Evolutionary conservation across 2,329 filamentous ascomycete genomes (phyloP).

Genomic region (Epichloe elymi): DNA sequence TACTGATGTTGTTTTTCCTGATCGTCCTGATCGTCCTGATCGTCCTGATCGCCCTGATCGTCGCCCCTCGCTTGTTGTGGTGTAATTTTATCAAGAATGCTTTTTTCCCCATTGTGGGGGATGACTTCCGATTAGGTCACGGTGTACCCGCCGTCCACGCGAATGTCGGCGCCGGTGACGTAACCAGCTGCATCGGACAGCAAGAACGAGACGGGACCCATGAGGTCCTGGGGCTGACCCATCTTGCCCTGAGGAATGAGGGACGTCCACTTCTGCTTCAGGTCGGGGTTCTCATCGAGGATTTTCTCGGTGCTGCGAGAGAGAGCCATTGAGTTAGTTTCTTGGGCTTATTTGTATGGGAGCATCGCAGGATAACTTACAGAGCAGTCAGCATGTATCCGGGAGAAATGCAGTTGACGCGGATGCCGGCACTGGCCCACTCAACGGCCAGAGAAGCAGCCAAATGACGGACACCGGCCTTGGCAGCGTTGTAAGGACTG

Average conservation of each 20-base stretch:
- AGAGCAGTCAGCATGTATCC: conserved; percentile 94
- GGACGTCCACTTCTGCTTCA: conserved; percentile 81
- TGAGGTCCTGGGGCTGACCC: conserved; percentile 81
- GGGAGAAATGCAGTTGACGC: conserved; percentile 89
- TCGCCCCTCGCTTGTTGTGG: not conserved
- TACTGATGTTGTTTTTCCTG: not conserved
- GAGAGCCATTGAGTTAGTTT: not conserved
- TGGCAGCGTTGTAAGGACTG: conserved; percentile 79
- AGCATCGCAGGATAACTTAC: conserved; percentile 37
- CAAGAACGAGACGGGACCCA: conserved; percentile 83
- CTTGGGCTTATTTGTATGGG: not conserved
- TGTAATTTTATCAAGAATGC: not conserved
- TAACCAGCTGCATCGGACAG: conserved; percentile 68
- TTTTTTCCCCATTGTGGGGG: too few species aligned
- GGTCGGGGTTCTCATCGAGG: conserved; percentile 79
- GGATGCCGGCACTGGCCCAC: conserved; percentile 77
- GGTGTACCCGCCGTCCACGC: conserved; percentile 85
- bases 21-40: not conserved
- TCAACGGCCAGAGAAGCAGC: conserved; percentile 83
- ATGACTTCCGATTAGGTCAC: conserved; percentile 41
- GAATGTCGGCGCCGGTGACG: conserved; percentile 59
- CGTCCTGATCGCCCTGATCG: not conserved
- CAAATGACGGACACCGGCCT: conserved; percentile 82
- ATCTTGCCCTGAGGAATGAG: conserved; percentile 90
- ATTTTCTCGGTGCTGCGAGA: conserved; percentile 72